A percentile compares a stretch with the other conserved stretches of the same genome.
Evolutionary conservation across 345 rosid species (phyloP).

Genomic region (Eucalyptus erythrocorys): DNA sequence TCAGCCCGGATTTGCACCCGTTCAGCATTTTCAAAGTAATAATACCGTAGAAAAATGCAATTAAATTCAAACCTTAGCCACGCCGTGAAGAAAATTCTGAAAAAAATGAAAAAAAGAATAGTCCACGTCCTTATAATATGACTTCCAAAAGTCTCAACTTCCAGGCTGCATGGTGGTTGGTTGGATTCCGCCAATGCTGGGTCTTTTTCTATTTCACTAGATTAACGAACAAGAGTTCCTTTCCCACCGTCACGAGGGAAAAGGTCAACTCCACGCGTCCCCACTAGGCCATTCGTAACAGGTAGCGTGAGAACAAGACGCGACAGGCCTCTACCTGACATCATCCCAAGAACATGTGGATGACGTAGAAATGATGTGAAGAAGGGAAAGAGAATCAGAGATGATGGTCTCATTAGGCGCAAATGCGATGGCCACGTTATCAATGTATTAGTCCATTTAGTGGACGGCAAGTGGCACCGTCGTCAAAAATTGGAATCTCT

Average conservation of each 20-base stretch:
- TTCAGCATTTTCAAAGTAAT: no score
- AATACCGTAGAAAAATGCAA: background rate
- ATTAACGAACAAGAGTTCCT: background rate
- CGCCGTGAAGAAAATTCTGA: background rate
- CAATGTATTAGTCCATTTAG: no score
- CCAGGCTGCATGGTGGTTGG: background rate
- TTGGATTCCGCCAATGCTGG: background rate
- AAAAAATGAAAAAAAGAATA: background rate
- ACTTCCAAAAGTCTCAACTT: background rate
- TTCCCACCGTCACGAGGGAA: background rate
- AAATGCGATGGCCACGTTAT: no score
- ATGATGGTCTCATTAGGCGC: no score
- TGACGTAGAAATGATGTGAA: background rate
- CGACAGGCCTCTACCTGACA: no score
- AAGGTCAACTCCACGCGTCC: no score
- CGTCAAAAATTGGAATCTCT: no score
- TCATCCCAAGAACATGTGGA: no score
- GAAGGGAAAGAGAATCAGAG: background rate
- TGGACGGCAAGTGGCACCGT: no score
- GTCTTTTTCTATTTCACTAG: background rate
- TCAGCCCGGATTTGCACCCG: background rate
- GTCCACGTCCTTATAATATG: background rate
- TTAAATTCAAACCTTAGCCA: no score
- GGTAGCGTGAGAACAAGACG: no score
- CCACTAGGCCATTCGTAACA: no score